Percentiles rank a stretch among this genome's conserved stretches.
These are phyloP conservation scores for barrel medic (Medicago truncatula) DNA, from an alignment of 306 rosid genomes.

Conservation along the genomic window DNA sequence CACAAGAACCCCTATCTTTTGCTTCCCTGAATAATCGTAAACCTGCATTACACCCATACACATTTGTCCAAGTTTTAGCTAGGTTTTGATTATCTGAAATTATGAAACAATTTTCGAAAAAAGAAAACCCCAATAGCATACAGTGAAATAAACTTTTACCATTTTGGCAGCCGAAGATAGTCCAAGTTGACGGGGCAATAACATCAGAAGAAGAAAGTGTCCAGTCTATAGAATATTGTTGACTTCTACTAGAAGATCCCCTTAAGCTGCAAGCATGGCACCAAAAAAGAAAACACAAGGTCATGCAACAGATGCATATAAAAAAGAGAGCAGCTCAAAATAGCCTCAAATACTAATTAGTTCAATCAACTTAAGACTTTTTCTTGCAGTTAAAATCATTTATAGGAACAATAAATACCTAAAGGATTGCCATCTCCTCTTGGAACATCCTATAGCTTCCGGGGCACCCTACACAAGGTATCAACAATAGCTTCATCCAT, in stretches of 20 bases:
- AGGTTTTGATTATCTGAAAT: slow-evolving; percentile 7
- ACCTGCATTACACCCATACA: slow-evolving; percentile 58
- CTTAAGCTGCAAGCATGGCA: slow-evolving; percentile 57
- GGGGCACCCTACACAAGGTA: slow-evolving; percentile 64
- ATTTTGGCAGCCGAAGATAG: slow-evolving; percentile 91
- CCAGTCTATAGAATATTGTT: slow-evolving; percentile 64
- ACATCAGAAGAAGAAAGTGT: slow-evolving; percentile 76
- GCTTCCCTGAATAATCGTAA: slow-evolving; percentile 90
- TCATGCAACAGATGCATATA: background rate
- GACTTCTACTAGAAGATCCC: slow-evolving; percentile 57
- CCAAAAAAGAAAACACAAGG: slow-evolving; percentile 16
- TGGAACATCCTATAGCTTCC: slow-evolving; percentile 63
- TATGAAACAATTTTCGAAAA: background rate
- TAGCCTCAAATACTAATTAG: slow-evolving; percentile 10
- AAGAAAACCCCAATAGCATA: slow-evolving; percentile 33
- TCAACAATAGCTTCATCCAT: slow-evolving; percentile 35
- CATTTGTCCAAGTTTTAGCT: slow-evolving; percentile 22
- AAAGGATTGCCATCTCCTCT: slow-evolving; percentile 71
- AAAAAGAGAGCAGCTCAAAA: background rate
- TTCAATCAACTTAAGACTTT: background rate
- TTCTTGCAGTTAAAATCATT: slow-evolving; percentile 18
- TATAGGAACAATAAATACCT: slow-evolving; percentile 51
- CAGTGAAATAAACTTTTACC: slow-evolving; percentile 55
- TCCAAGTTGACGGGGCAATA: slow-evolving; percentile 95
- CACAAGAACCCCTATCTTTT: slow-evolving; percentile 73